phyloP scores from a whole-genome alignment of 805 yeast genomes.

The Nakazawaea siamensis region DNA sequence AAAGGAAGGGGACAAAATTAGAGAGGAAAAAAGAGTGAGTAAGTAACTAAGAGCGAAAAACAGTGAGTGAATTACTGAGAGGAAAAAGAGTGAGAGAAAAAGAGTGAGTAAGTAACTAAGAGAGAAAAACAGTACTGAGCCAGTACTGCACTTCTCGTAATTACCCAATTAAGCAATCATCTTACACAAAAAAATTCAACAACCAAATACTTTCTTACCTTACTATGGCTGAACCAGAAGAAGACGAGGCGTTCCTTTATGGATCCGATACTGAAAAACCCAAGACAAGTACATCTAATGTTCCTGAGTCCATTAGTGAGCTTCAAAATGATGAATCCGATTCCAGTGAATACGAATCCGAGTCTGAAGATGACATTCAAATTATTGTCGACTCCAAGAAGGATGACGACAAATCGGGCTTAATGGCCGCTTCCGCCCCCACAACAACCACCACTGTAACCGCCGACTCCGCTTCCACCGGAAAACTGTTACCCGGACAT shows the following conservation, averaged over 20 bases:
- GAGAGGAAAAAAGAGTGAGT: neutral
- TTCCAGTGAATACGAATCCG: constrained; percentile 34
- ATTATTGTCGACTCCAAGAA: constrained; percentile 55
- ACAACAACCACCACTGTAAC: constrained; percentile 12
- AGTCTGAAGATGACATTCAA: constrained; percentile 69
- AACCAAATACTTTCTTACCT: too few species aligned
- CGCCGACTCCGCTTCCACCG: constrained; percentile 14
- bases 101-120: too few species aligned
- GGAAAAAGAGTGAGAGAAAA: neutral
- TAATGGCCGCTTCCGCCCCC: constrained; percentile 8
- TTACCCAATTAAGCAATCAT: too few species aligned
- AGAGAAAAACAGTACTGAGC: too few species aligned
- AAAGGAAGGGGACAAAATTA: too few species aligned
- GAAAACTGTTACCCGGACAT: constrained; percentile 25
- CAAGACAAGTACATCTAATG: neutral
- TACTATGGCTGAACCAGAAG: constrained; percentile 17
- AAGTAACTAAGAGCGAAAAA: neutral
- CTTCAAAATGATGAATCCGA: neutral
- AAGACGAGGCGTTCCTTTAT: constrained; percentile 63
- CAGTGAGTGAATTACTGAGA: neutral
- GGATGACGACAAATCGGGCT: constrained; percentile 23
- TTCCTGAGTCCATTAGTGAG: neutral
- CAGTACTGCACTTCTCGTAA: too few species aligned
- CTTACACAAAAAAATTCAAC: too few species aligned
- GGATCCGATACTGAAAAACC: constrained; percentile 39